These are phyloP conservation scores for Hibiscus syriacus DNA, from an alignment of 345 rosid species.

Conservation along the genomic window DNA sequence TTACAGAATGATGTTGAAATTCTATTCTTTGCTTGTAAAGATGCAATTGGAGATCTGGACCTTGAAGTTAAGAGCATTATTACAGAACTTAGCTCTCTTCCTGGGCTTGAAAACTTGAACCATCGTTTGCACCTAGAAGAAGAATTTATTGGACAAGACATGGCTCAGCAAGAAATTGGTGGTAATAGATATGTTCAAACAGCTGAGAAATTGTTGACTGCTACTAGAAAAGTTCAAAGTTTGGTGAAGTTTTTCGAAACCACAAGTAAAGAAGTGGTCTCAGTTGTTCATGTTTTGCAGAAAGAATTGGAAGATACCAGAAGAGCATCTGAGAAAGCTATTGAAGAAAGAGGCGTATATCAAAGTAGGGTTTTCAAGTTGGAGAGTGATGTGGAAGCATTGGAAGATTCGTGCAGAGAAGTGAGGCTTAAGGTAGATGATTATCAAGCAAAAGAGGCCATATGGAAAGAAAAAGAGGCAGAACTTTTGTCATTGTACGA, in stretches of 20 bases:
- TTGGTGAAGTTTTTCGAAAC: conserved; percentile 42
- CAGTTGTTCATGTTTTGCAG: conserved; percentile 52
- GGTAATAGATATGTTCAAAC: conserved; percentile 28
- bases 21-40: conserved; percentile 51
- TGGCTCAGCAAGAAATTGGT: conserved; percentile 24
- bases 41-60: conserved; percentile 51
- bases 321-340: conserved; percentile 25
- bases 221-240: conserved; percentile 31
- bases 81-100: conserved; percentile 30
- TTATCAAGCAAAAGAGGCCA: conserved; percentile 37
- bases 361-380: conserved; percentile 42
- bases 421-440: conserved; percentile 40
- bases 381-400: conserved; percentile 46
- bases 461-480: conserved; percentile 57
- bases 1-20: conserved; percentile 39
- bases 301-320: conserved; percentile 36
- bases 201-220: conserved; percentile 40
- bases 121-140: conserved; percentile 19
- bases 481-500: conserved; percentile 38
- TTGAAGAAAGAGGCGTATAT: conserved; percentile 43
- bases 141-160: conserved; percentile 27
- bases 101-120: conserved; percentile 37
- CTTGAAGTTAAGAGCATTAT: conserved; percentile 42
- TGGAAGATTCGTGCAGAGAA: conserved; percentile 42
- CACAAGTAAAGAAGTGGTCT: conserved; percentile 40